Conservation (phyloP, 352 stramenopile genomes). For the Phytophthora colocasiae region DNA sequence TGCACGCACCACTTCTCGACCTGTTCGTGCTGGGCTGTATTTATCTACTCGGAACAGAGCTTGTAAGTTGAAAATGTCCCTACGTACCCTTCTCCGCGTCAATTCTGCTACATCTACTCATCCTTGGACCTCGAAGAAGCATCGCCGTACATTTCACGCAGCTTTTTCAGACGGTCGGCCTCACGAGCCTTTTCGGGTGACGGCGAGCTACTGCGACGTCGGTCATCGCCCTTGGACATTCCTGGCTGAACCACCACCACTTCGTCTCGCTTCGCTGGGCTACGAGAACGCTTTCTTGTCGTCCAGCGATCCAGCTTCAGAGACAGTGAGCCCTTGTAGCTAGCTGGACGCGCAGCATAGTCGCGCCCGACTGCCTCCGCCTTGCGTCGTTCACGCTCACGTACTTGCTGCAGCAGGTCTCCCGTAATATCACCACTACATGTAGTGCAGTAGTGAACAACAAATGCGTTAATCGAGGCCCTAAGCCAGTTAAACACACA, state of each 20-base stretch:
- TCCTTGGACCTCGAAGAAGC: conserved; percentile 52
- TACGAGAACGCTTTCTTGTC: conserved; percentile 70
- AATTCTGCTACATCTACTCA: conserved; percentile 23
- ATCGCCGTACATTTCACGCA: conserved; percentile 86
- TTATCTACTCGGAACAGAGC: not conserved
- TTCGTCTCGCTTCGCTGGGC: conserved; percentile 67
- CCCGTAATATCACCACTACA: conserved; percentile 51
- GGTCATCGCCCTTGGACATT: conserved; percentile 38
- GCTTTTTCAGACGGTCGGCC: conserved; percentile 68
- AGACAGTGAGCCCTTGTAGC: conserved; percentile 94
- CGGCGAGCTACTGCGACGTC: conserved; percentile 27
- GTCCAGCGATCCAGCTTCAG: conserved; percentile 92
- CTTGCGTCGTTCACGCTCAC: conserved; percentile 91
- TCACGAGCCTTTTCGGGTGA: conserved; percentile 50
- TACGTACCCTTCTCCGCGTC: conserved; percentile 4
- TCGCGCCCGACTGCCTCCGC: conserved; percentile 89
- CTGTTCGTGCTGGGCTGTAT: conserved; percentile 12
- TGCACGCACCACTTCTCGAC: conserved; percentile 8
- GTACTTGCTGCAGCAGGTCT: conserved; percentile 93
- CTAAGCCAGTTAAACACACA: not conserved
- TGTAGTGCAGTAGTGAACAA: not conserved
- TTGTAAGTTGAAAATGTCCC: not conserved
- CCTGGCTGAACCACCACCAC: conserved; percentile 50
- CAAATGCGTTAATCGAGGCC: not conserved
- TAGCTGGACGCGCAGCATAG: conserved; percentile 90